Conservation (phyloP, 495 filamentous ascomycete genomes). For the Talaromyces thailandensis region DNA sequence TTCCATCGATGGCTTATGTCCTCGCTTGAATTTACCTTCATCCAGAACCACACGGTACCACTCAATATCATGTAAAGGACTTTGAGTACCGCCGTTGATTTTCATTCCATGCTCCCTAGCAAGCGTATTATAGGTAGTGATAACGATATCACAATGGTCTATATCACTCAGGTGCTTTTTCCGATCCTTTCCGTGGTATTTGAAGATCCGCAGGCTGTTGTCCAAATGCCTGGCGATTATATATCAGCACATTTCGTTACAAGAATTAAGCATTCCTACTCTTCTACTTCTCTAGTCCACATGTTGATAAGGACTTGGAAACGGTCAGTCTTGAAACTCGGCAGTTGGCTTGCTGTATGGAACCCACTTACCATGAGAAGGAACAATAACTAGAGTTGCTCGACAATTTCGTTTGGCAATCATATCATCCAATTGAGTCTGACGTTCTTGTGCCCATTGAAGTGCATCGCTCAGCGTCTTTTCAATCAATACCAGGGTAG, state of each 20-base stretch:
- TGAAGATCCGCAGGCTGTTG: neutral
- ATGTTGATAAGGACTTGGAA: constrained; percentile 7
- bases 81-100: neutral
- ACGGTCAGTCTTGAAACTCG: neutral
- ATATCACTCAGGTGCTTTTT: neutral
- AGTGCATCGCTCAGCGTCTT: constrained; percentile 24
- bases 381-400: constrained; percentile 25
- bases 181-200: constrained; percentile 6
- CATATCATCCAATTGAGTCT: neutral
- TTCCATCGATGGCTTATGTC: neutral
- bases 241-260: neutral
- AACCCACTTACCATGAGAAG: constrained; percentile 20
- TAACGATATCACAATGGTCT: constrained; percentile 7
- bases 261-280: neutral
- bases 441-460: neutral
- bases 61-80: constrained; percentile 7
- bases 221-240: constrained; percentile 3
- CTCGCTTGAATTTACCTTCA: constrained; percentile 26
- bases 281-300: constrained; percentile 7
- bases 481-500: constrained; percentile 36
- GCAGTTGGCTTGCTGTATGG: neutral
- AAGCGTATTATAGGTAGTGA: constrained; percentile 13
- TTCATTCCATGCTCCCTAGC: constrained; percentile 4
- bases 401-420: neutral
- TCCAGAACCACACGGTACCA: constrained; percentile 37